Evolutionary conservation across 305 asterid species (phyloP), one percentile per base, ranked within the genome.

Genomic region (Fraxinus ornus): DNA sequence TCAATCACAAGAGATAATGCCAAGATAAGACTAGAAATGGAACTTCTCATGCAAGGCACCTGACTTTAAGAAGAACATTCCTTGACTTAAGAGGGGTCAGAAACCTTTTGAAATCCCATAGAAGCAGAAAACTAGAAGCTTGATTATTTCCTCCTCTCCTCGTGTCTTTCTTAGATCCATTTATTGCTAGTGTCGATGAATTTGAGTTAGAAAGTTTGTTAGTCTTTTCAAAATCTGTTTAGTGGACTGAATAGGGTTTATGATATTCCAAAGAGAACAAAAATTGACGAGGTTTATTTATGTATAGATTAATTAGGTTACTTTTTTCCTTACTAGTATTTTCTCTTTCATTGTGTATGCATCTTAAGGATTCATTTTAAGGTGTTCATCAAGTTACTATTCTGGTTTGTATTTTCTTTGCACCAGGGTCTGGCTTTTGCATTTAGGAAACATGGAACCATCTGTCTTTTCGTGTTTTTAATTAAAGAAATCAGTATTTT

Each of bases 1-100:
- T 80, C 62, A 74, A 24, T 72, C 37, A 28, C 36, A 68, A 71
- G 72, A 78, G 57, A 74, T 49, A 76, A 13, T 82, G 78, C 44
- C 47, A 3, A 76, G 30, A 36, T 66, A 41, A 32, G 76, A 75
- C 39, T 72, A 78, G 66, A 72, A 49, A 26, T 75, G 77, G 57
- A 75, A 64, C 4, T 75, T 75, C 39, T 33, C 17, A 73, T 13
- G 64, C 75, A 32, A n/a, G 68, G 12, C 49, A 19, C 7, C 74
- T 66, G n/a, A 75, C 44, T 57, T 17, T 72, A 2, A 52, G 77
- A 24, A 76, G 32, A 36, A n/a, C 47, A 28, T 79, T 36, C 21
- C 36, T 41, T 15, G 26, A 28, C 35, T 36, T 8, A 77, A 76
- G 75, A 70, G n/a, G 76, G 76, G 12, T 30, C 41, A 36, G 52